phyloP scores from a whole-genome alignment of 306 rosid species.

The Amphicarpaea edgeworthii region DNA sequence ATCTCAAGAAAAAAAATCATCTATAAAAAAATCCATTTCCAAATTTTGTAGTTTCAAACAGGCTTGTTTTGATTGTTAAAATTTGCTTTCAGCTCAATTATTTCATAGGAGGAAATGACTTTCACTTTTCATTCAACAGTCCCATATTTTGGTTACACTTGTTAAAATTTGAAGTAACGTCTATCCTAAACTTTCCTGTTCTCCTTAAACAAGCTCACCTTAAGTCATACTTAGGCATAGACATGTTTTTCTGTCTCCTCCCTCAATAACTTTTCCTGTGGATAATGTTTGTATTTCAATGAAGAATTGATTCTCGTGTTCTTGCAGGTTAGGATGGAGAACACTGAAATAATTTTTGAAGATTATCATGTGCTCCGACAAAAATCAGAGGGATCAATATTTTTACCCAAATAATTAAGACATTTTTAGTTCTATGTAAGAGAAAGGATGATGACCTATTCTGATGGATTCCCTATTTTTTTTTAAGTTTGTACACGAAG shows the following conservation, averaged over 20 bases:
- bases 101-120: no score
- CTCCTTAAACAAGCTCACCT: no score
- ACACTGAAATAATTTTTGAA: background rate
- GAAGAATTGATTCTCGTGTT: background rate
- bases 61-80: no score
- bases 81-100: no score
- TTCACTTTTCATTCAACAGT: no score
- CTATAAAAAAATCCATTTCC: no score
- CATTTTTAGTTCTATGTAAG: background rate
- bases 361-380: background rate
- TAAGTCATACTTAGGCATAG: background rate
- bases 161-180: no score
- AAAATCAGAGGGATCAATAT: background rate
- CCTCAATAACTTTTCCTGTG: background rate
- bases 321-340: conserved; percentile 22
- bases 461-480: background rate
- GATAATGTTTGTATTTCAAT: background rate
- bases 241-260: background rate
- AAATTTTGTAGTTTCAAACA: no score
- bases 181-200: no score
- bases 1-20: no score
- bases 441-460: background rate
- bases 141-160: no score
- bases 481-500: background rate
- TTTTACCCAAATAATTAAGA: background rate